phyloP scores from a whole-genome alignment of 306 rosid species.

The Glycine soja region DNA sequence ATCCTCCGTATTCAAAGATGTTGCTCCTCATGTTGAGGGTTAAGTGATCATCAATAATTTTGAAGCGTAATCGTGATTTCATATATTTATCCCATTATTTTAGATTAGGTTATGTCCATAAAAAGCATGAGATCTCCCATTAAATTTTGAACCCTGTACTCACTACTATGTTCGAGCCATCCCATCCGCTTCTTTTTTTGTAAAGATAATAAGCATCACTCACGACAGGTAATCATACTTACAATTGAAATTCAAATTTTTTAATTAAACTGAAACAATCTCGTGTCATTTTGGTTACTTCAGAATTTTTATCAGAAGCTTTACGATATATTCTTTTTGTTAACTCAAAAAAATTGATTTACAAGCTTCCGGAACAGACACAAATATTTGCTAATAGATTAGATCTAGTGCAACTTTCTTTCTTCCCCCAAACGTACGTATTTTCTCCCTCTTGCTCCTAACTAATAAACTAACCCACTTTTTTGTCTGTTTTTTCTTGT shows the following conservation, averaged over 20 bases:
- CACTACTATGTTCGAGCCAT: not conserved
- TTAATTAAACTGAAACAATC: too few species aligned
- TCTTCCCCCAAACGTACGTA: not conserved
- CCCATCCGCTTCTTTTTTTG: not conserved
- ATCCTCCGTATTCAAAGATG: not conserved
- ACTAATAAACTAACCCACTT: not conserved
- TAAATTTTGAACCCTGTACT: not conserved
- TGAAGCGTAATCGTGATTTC: not conserved
- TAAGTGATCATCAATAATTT: not conserved
- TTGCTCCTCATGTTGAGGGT: not conserved
- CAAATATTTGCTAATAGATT: not conserved
- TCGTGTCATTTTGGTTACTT: not conserved
- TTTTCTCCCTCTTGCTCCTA: not conserved
- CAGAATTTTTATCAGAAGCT: not conserved
- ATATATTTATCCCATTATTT: not conserved
- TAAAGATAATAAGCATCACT: too few species aligned
- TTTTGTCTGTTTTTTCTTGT: not conserved
- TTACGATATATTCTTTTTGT: constrained; percentile 1
- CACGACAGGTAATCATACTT: too few species aligned
- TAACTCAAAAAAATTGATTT: not conserved
- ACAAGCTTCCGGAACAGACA: not conserved
- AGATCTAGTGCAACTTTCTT: not conserved
- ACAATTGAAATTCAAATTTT: too few species aligned
- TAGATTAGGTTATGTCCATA: not conserved
- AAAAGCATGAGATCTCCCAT: not conserved